A percentile compares a stretch with the other conserved stretches of the same genome.
phyloP scores from a whole-genome alignment of 1,139 yeast genomes.

The Debaryomyces singareniensis region DNA sequence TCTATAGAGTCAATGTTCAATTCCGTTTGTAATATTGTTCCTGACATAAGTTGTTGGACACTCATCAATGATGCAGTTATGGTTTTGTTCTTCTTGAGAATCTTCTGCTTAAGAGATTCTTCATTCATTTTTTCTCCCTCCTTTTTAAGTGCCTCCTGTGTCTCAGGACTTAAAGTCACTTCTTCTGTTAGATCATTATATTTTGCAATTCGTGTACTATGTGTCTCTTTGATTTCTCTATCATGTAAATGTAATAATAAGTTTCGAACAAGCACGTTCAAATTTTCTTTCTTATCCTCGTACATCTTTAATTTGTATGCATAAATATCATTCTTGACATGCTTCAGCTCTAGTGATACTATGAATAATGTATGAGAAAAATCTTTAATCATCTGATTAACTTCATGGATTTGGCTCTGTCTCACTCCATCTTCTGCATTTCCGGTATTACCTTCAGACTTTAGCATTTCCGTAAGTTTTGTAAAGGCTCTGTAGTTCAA shows the following conservation, averaged over 20 bases:
- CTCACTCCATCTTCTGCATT: too few species aligned
- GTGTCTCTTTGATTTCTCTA: conserved; percentile 5
- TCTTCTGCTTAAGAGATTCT: conserved; percentile 24
- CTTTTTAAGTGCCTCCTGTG: conserved; percentile 9
- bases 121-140: conserved; percentile 5
- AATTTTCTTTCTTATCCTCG: conserved; percentile 14
- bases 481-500: too few species aligned
- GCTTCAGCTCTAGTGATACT: too few species aligned
- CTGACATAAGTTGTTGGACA: conserved; percentile 48
- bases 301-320: conserved; percentile 17
- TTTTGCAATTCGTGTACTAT: too few species aligned
- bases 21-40: conserved; percentile 55
- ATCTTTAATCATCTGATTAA: too few species aligned
- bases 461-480: too few species aligned
- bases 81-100: conserved; percentile 43
- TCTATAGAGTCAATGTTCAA: conserved; percentile 57
- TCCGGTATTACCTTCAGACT: too few species aligned
- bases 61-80: conserved; percentile 49
- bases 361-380: too few species aligned
- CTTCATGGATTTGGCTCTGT: too few species aligned
- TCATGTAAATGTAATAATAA: too few species aligned
- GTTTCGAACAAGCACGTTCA: conserved; percentile 17
- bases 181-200: conserved; percentile 5
- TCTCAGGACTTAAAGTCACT: conserved; percentile 6
- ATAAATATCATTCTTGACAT: too few species aligned